Evolutionary conservation across 352 stramenopile species (phyloP), one percentile per base, ranked within the genome.

Genomic region (Halophytophthora batemanensis): DNA sequence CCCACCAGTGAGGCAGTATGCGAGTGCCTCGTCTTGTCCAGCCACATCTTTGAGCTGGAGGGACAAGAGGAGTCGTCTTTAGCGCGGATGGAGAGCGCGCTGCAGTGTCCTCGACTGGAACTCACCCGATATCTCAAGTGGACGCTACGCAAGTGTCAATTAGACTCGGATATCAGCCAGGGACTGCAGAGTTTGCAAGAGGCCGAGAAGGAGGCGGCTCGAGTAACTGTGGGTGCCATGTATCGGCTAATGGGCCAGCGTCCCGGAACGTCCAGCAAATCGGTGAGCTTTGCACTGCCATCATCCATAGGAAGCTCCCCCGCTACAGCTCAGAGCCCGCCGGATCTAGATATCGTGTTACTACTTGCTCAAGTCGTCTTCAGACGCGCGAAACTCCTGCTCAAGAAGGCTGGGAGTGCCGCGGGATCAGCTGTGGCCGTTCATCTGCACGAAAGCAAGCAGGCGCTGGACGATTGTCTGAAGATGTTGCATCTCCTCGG

Each of bases 11-110:
- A 63, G 18, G 14, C 34, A 23, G 21, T 12, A 14, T 44, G 40
- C 5, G 29, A 57, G 17, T 73, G 52, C 46, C 40, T 61, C n/a
- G 23, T 64, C 23, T 38, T 76, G 50, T 31, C 50, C 2, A 71
- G 69, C 14, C 18, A 34, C n/a, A 46, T 82, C 31, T 55, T 72
- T 3, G 69, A 77, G 14, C 59, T 74, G 3, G 72, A 82, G 53
- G 72, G 72, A 2, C 56, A 63, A 41, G 36, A 11, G 1, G 45
- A 55, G 13, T 46, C 19, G 37, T 69, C 69, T 3, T 41, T 67
- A 19, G 35, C 15, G 6, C 51, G 61, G 28, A 60, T 61, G 38
- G 25, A 69, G 13, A 29, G 7, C 14, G 63, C 69, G 4, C 19
- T 76, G 23, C 22, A 59, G 6, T 49, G 37, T 36, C 13, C 44